phyloP scores from a whole-genome alignment of 164 flowering plant species.

The Euptelea pleiosperma region DNA sequence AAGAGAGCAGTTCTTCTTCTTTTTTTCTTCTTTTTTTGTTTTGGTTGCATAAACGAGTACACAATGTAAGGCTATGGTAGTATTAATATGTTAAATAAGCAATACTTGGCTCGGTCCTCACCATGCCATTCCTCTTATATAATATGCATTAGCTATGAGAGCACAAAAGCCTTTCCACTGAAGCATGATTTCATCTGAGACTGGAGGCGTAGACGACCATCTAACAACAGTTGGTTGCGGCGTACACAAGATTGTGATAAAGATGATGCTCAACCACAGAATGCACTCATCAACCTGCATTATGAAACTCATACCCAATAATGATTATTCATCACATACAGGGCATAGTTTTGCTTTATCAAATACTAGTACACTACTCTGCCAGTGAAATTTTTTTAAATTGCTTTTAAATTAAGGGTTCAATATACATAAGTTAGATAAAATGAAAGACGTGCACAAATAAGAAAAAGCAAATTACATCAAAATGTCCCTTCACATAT shows the following conservation, averaged over 20 bases:
- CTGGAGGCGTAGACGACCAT: slow-evolving; percentile 87
- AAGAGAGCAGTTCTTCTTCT: too few species aligned
- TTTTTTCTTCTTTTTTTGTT: too few species aligned
- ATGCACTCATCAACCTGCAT: slow-evolving; percentile 90
- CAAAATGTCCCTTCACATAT: too few species aligned
- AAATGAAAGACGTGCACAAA: background rate
- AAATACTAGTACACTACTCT: slow-evolving; percentile 3
- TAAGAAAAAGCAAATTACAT: too few species aligned
- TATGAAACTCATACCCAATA: background rate
- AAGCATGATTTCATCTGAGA: slow-evolving; percentile 56
- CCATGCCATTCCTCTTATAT: slow-evolving; percentile 93
- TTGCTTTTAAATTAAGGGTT: background rate
- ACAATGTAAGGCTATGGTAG: too few species aligned
- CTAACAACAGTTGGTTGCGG: slow-evolving; percentile 93
- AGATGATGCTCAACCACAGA: slow-evolving; percentile 86
- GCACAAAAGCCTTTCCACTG: slow-evolving; percentile 96
- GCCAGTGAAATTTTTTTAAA: background rate
- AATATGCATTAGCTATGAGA: slow-evolving; percentile 94
- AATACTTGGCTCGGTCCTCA: slow-evolving; percentile 23
- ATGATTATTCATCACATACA: background rate
- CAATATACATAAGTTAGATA: background rate
- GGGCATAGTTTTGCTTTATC: background rate
- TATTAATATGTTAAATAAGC: too few species aligned
- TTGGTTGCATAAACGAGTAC: too few species aligned
- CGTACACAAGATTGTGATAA: slow-evolving; percentile 92